These are phyloP conservation scores for Millerozyma acaciae DNA, from an alignment of 805 yeast species.

Conservation along the genomic window DNA sequence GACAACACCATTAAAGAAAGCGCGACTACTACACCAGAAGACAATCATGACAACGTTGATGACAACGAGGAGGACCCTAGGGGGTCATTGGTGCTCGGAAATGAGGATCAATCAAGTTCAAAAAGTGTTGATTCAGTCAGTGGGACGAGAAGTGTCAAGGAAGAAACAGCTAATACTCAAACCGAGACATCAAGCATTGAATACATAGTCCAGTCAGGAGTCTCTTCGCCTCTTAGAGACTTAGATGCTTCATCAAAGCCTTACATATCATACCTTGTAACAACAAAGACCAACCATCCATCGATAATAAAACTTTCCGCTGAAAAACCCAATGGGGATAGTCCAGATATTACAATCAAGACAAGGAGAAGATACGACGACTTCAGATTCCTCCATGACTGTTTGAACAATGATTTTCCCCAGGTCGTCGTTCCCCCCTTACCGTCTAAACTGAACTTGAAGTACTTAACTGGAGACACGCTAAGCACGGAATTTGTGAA, in stretches of 20 bases:
- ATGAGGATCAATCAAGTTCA: slow-evolving; percentile 10
- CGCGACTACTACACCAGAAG: neutral
- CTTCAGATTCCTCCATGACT: slow-evolving; percentile 72
- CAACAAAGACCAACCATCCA: slow-evolving; percentile 62
- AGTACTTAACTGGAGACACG: slow-evolving; percentile 90
- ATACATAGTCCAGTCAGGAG: slow-evolving; percentile 28
- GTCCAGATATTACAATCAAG: slow-evolving; percentile 30
- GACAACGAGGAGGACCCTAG: slow-evolving; percentile 7
- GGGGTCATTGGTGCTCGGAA: too few species aligned
- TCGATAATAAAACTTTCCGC: slow-evolving; percentile 37
- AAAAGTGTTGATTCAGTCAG: slow-evolving; percentile 7
- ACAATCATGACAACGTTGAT: neutral
- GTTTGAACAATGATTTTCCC: slow-evolving; percentile 74
- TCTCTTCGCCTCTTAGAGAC: slow-evolving; percentile 63
- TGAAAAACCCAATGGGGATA: slow-evolving; percentile 13
- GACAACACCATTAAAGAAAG: slow-evolving; percentile 7
- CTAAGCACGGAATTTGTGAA: slow-evolving; percentile 80
- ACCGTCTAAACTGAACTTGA: slow-evolving; percentile 88
- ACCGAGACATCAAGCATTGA: slow-evolving; percentile 10
- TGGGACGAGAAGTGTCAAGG: too few species aligned
- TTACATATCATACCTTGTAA: slow-evolving; percentile 67
- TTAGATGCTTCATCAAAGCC: slow-evolving; percentile 67
- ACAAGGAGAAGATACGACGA: slow-evolving; percentile 85
- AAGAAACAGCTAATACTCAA: neutral
- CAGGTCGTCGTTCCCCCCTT: slow-evolving; percentile 87